phyloP scores from a whole-genome alignment of 345 rosid genomes.

The Aquilaria malaccensis region DNA sequence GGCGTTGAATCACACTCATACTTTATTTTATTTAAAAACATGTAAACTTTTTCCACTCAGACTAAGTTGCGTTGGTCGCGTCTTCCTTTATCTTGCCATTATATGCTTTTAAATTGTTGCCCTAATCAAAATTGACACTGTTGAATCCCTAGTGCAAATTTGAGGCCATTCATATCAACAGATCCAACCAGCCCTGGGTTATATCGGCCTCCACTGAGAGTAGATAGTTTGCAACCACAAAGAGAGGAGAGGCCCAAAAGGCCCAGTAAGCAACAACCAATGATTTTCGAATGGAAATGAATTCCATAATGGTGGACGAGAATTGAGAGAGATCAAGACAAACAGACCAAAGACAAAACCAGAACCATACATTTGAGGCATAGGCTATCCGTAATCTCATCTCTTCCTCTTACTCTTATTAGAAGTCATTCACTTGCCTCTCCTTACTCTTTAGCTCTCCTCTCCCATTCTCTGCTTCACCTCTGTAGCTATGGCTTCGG shows the following conservation, averaged over 20 bases:
- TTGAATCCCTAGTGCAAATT: no score
- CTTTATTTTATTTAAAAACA: no score
- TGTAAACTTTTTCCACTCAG: no score
- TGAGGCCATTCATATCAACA: no score
- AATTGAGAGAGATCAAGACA: constrained; percentile 14
- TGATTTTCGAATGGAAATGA: no score
- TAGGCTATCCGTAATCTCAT: constrained; percentile 90
- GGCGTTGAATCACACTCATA: no score
- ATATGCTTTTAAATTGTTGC: no score
- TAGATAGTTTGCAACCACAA: no score
- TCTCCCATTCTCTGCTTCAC: constrained; percentile 3
- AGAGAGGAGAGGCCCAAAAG: neutral
- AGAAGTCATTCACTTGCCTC: constrained; percentile 1
- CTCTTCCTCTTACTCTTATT: constrained; percentile 37
- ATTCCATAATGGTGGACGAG: constrained; percentile 3
- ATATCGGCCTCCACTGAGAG: no score
- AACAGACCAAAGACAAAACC: constrained; percentile 22
- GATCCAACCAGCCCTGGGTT: neutral
- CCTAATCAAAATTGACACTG: no score
- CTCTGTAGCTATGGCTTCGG: constrained; percentile 67
- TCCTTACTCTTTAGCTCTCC: neutral
- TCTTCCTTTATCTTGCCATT: no score
- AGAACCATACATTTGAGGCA: constrained; percentile 41
- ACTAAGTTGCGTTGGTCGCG: no score
- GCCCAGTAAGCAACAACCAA: neutral